Evolutionary conservation across 2,329 filamentous ascomycete species (phyloP), one percentile per base, ranked within the genome.

Genomic region (Fusarium marasasianum): DNA sequence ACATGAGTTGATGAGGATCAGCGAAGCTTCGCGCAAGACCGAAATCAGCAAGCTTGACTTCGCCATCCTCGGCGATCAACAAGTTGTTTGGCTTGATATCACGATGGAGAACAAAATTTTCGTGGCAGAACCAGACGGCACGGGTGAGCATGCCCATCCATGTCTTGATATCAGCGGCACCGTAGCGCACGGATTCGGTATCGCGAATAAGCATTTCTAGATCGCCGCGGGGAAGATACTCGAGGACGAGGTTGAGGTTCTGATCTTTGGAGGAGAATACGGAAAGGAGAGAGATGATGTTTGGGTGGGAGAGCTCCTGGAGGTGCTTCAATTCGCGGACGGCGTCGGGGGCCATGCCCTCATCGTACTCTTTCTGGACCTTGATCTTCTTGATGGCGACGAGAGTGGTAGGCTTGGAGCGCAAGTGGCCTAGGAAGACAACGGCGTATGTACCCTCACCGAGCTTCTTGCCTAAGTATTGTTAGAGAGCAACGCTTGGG

Each of bases 1-100:
- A 98, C 96, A 99, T 99, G 76, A 89, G 88, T 63, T 91, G 87
- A 79, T 95, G 94, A 0, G 96, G 96, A 81, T 99, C 96, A 13
- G 94, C 92, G 81, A 98, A 98, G 69, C 89, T 90, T 72, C 96
- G 88, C 11, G 96, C 96, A 40, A 99, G 91, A 87, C 96, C 96
- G 78, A 99, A 99, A 92, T 99, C 96, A 41, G 96, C 96, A 57
- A 99, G 90, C 82, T 98, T 98, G 80, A 99, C 91, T 79, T 96
- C 94, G 55, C 96, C 96, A 80, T 98, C 94, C 47, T 94, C 93
- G 29, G 95, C 95, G 78, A 99, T 97, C 68, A 99, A 88, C 83
- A 98, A 86, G 85, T 99, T 99, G 89, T 98, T 98, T 54, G 96
- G 96, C 84, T 99, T 99, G 87, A 99, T 98, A 86, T 99, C 96